Percentiles rank a stretch among this genome's conserved stretches.
Evolutionary conservation across 805 yeast genomes (phyloP).

Genomic region (Metschnikowia cubensis): DNA sequence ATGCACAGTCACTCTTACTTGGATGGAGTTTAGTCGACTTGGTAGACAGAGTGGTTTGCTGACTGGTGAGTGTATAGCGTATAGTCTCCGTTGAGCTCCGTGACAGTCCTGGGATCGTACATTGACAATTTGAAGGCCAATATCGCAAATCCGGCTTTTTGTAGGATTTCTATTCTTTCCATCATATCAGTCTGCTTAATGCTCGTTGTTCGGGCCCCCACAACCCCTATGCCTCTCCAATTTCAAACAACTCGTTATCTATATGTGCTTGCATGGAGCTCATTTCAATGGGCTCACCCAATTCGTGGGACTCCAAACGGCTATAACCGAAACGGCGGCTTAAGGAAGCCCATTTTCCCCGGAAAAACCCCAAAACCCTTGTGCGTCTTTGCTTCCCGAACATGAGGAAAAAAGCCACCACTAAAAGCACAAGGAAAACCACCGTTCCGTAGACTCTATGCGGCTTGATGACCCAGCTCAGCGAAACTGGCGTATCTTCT

Average conservation of each 20-base stretch:
- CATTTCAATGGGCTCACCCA: slow-evolving; percentile 8
- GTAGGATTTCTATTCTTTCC: no score
- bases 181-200: no score
- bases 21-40: no score
- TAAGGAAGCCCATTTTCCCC: not conserved
- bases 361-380: not conserved
- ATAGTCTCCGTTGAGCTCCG: no score
- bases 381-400: slow-evolving; percentile 27
- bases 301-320: not conserved
- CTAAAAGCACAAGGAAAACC: slow-evolving; percentile 25
- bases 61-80: no score
- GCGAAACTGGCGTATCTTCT: slow-evolving; percentile 18
- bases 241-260: not conserved
- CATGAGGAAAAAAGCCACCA: slow-evolving; percentile 29
- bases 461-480: slow-evolving; percentile 43
- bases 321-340: not conserved
- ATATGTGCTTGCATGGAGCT: slow-evolving; percentile 3
- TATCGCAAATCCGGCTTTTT: no score
- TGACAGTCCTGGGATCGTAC: no score
- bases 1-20: no score
- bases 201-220: no score
- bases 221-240: not conserved
- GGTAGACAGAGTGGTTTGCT: no score
- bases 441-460: slow-evolving; percentile 39
- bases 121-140: no score